phyloP scores from a whole-genome alignment of 768 basidiomycete genomes.

The Lentinula edodes region DNA sequence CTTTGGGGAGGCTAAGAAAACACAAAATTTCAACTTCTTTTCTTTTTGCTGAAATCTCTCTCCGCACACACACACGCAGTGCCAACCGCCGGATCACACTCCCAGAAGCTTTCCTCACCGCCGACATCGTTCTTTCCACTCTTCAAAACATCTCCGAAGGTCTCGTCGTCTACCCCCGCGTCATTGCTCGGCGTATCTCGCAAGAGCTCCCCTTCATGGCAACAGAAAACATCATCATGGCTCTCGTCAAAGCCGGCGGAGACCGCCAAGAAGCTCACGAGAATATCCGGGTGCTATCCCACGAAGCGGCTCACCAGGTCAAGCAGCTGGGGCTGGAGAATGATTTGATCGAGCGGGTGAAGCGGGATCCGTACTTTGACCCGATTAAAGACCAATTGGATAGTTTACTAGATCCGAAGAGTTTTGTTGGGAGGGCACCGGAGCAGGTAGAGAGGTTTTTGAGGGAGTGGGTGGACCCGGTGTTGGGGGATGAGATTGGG shows the following conservation, averaged over 20 bases:
- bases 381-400: slow-evolving; percentile 81
- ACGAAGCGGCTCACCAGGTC: slow-evolving; percentile 91
- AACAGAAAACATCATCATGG: slow-evolving; percentile 99
- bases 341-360: slow-evolving; percentile 88
- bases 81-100: slow-evolving; percentile 96
- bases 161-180: slow-evolving; percentile 97
- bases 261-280: slow-evolving; percentile 97
- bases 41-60: too few species aligned
- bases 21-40: too few species aligned
- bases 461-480: slow-evolving; percentile 83
- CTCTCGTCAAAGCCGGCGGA: slow-evolving; percentile 89
- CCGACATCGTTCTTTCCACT: slow-evolving; percentile 93
- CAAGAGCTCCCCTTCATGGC: slow-evolving; percentile 99
- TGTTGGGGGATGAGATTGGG: slow-evolving; percentile 54
- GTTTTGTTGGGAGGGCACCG: slow-evolving; percentile 91
- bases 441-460: slow-evolving; percentile 92
- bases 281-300: slow-evolving; percentile 90
- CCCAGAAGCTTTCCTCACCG: slow-evolving; percentile 95
- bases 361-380: slow-evolving; percentile 79
- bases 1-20: too few species aligned
- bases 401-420: slow-evolving; percentile 72
- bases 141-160: slow-evolving; percentile 97
- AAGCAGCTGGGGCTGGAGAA: slow-evolving; percentile 94
- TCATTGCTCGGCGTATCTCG: slow-evolving; percentile 85
- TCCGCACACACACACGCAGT: slow-evolving; percentile 31